phyloP scores from a whole-genome alignment of 257 asterid genomes.

The Nicotiana tabacum region DNA sequence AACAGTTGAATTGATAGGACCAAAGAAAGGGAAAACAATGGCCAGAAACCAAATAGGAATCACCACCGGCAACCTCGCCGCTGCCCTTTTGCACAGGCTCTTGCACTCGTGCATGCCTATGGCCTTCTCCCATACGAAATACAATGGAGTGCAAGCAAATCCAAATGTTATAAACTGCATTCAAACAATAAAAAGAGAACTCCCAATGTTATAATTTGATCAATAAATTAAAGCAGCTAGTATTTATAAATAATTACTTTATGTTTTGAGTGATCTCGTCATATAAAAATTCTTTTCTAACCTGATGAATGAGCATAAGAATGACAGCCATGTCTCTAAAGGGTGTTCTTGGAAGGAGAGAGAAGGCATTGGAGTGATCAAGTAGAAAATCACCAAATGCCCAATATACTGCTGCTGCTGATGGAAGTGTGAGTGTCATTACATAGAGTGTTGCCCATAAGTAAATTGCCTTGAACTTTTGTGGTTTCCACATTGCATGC shows the following conservation, averaged over 20 bases:
- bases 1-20: slow-evolving; percentile 40
- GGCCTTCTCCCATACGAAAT: slow-evolving; percentile 18
- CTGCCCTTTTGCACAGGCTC: slow-evolving; percentile 31
- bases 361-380: slow-evolving; percentile 41
- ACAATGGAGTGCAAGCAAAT: slow-evolving; percentile 37
- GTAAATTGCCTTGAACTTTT: slow-evolving; percentile 42
- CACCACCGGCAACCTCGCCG: slow-evolving; percentile 31
- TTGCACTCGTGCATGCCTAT: slow-evolving; percentile 31
- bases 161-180: slow-evolving; percentile 42
- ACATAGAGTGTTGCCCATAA: slow-evolving; percentile 35
- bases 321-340: slow-evolving; percentile 42
- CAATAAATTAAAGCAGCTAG: too few species aligned
- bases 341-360: slow-evolving; percentile 37
- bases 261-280: too few species aligned
- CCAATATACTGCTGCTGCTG: slow-evolving; percentile 43
- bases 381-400: slow-evolving; percentile 45
- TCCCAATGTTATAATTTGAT: too few species aligned
- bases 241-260: too few species aligned
- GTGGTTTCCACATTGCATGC: slow-evolving; percentile 35
- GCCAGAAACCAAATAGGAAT: slow-evolving; percentile 25
- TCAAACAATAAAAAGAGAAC: too few species aligned
- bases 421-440: slow-evolving; percentile 37
- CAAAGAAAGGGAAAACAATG: slow-evolving; percentile 39
- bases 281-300: too few species aligned
- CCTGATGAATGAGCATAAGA: slow-evolving; percentile 54